Base-by-base conservation (phyloP, 805 yeast species). In the Myxozyma monticola region DNA sequence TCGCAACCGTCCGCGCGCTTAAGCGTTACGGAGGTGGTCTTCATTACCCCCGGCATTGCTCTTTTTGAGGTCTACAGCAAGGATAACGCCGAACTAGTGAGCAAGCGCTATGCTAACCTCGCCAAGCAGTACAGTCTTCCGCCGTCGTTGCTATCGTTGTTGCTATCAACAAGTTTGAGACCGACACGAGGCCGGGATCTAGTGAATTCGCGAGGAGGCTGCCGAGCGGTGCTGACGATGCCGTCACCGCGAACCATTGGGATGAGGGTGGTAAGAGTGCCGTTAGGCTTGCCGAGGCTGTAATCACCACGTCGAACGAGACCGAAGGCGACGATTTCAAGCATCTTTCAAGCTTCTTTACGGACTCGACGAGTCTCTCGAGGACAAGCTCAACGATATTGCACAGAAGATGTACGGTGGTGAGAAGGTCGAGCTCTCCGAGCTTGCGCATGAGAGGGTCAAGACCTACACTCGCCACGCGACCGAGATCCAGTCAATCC, bases 1-100 rank as follows among this genome's bases (percentile, higher is more conserved):
- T 91, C 51, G 96, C 97, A 31, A 91, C 98, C 26, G 93, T 91
- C 2, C 78, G 97, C 66, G 98, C 98, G 14, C 80, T 91, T 71
- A 91, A 91, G 71, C 80, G 88, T 49, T 98, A 91, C 66, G 98
- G 98, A 54, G 98, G 97, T 56, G 98, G 95, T 42, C 89, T 96
- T n/a, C 61, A 96, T 91, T 54, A 88, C 87, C 65, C 96, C 97
- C 14, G 97, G 97, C 51, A 84, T 81, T 61, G 78, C 88, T 33
- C 76, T 91, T 61, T 96, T 97, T 30, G 75, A 73, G 28, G 96
- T 79, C 63, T 91, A 91, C 72, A 71, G 79, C 35, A 76, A 80
- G 54, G 96, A 90, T 72, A 83, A 89, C 69, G 78, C 85, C 48
- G 96, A 84, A 28, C 76, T 83, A 65, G 79, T 91, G 60, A 75